These are phyloP conservation scores for Ophiosphaerella korrae DNA, from an alignment of 2,329 filamentous ascomycete species.

Conservation along the genomic window DNA sequence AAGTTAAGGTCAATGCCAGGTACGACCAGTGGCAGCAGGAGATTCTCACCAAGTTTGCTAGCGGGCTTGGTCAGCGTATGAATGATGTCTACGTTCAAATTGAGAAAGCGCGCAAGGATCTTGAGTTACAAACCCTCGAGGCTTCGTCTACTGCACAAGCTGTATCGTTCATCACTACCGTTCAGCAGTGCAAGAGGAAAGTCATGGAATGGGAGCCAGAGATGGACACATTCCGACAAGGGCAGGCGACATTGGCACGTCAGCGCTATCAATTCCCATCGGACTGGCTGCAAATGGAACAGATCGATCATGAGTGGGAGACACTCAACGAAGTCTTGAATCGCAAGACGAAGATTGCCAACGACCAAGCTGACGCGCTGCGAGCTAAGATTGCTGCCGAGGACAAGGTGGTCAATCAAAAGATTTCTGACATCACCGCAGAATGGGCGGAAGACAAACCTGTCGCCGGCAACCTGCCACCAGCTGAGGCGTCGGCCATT, in stretches of 20 bases:
- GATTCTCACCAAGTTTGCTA: constrained; percentile 90
- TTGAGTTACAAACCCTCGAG: constrained; percentile 91
- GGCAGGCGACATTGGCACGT: constrained; percentile 86
- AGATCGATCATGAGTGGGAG: constrained; percentile 95
- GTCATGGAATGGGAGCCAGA: constrained; percentile 94
- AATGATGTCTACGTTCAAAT: constrained; percentile 91
- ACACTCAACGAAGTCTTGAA: constrained; percentile 89
- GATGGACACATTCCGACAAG: constrained; percentile 93
- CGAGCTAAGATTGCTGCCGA: constrained; percentile 94
- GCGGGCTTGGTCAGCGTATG: constrained; percentile 86
- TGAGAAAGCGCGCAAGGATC: constrained; percentile 83
- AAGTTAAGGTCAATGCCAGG: constrained; percentile 97
- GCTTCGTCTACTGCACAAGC: constrained; percentile 95
- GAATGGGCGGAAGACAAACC: constrained; percentile 98
- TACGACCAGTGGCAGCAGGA: constrained; percentile 99
- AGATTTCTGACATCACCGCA: constrained; percentile 80
- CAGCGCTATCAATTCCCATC: constrained; percentile 92
- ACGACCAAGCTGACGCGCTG: constrained; percentile 93
- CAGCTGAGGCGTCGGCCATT: constrained; percentile 83
- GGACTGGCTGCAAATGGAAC: constrained; percentile 95
- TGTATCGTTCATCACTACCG: constrained; percentile 97
- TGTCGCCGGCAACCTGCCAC: constrained; percentile 90
- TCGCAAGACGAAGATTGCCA: constrained; percentile 91
- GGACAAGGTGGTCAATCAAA: constrained; percentile 87
- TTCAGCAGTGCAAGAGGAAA: constrained; percentile 93